Base-by-base conservation (phyloP, 768 basidiomycete species). In the Leccinum imitatum region DNA sequence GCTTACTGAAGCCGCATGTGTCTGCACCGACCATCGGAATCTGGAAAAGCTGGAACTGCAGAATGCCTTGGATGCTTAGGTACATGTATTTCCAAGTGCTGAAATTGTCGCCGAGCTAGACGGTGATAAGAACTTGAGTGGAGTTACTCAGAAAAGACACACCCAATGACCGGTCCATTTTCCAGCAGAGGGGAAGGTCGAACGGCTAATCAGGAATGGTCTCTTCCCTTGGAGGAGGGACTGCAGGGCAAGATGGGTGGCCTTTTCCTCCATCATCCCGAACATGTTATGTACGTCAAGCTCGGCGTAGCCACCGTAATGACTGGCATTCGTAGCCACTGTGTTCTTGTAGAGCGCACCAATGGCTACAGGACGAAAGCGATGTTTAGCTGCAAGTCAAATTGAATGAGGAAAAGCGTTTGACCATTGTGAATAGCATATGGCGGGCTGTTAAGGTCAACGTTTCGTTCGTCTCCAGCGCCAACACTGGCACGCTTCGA, bases 41-140 rank as follows among this genome's bases (percentile, higher is more conserved):
- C 64, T 89, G 87, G 81, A 87, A 92, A n/a, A 92, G 73, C 72
- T 91, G 89, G 82, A 93, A 92, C 71, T 92, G 90, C 21, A 93
- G 79, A 19, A 90, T 77, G n/a, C 89, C 90, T 75, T 91, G 84
- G 55, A 92, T 87, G 60, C 79, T 88, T 67, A 82, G 76, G 60
- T 82, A 78, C 79, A 92, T 79, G 73, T 87, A 90, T 54, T 82
- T 73, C 89, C 91, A 93, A 59, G 82, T 81, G 69, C 87, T 87
- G 69, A 78, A 85, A 68, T 91, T 91, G 72, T 93, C 91, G 1
- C 91, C 89, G 23, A 91, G 80, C 86, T 87, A 31, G 13, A 37
- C 2, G 1, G 6, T 35, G n/a, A 6, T 56, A 17, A 65, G 57
- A 39, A 54, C 6, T 4, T 31, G 17, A 0, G 4, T 15, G 2